Evolutionary conservation across 1,284 basidiomycete genomes (phyloP).

Genomic region (Salmacisia buchloeana): DNA sequence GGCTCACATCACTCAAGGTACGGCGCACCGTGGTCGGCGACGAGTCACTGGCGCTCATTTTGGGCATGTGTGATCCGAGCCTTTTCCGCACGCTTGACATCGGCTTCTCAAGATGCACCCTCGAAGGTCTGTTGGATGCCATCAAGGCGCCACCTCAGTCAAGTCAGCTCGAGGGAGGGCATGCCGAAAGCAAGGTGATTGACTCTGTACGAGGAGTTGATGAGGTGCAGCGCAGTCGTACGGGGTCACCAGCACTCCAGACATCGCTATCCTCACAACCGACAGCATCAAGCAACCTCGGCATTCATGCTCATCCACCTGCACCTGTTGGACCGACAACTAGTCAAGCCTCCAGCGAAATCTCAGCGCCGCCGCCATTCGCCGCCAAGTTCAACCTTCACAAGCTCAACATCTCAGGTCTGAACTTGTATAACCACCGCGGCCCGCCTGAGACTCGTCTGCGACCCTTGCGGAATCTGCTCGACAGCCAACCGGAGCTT

Average conservation of each 20-base stretch:
- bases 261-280: too few relatives aligned
- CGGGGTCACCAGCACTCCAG: too few relatives aligned
- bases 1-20: background rate
- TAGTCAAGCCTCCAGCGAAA: background rate
- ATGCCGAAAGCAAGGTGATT: background rate
- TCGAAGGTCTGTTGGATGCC: conserved; percentile 5
- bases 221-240: background rate
- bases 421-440: background rate
- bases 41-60: background rate
- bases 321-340: too few relatives aligned
- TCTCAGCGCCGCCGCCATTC: background rate
- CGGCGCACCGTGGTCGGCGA: background rate
- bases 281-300: too few relatives aligned
- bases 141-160: background rate
- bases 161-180: background rate
- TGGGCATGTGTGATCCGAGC: conserved; percentile 1
- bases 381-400: background rate
- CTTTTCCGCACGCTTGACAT: background rate
- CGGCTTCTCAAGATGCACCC: background rate
- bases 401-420: background rate
- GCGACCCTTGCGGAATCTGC: background rate
- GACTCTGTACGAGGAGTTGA: background rate
- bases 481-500: background rate
- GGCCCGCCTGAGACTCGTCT: background rate
- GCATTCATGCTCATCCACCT: too few relatives aligned